phyloP scores from a whole-genome alignment of 78 protist species.

The Dictyostelium intermedium region DNA sequence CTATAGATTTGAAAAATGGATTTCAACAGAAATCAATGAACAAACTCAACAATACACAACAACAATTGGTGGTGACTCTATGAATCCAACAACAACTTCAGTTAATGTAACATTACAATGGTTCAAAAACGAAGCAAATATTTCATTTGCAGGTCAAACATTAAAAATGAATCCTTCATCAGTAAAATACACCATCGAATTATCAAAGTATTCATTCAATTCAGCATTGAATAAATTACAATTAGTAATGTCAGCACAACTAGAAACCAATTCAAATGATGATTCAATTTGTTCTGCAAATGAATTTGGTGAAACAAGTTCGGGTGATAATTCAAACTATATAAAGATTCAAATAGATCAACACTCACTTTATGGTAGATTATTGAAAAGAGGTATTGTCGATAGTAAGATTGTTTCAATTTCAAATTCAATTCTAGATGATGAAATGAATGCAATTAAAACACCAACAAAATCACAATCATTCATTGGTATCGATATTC shows the following conservation, averaged over 20 bases:
- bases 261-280: neutral
- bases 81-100: neutral
- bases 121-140: neutral
- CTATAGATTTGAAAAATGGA: neutral
- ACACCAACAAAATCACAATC: neutral
- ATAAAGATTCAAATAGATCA: slow-evolving; percentile 11
- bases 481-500: slow-evolving; percentile 30
- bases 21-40: neutral
- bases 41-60: neutral
- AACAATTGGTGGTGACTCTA: neutral
- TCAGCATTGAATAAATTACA: neutral
- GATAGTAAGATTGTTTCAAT: neutral
- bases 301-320: neutral
- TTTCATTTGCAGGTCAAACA: neutral
- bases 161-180: slow-evolving; percentile 6
- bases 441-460: neutral
- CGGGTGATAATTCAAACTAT: neutral
- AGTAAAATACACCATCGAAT: neutral
- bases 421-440: neutral
- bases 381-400: slow-evolving; percentile 7
- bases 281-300: neutral
- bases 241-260: neutral
- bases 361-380: slow-evolving; percentile 31
- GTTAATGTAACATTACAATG: neutral
- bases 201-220: neutral